A percentile compares a stretch with the other conserved stretches of the same genome.
phyloP scores from a whole-genome alignment of 805 yeast genomes.

The Candida jianshihensis region DNA sequence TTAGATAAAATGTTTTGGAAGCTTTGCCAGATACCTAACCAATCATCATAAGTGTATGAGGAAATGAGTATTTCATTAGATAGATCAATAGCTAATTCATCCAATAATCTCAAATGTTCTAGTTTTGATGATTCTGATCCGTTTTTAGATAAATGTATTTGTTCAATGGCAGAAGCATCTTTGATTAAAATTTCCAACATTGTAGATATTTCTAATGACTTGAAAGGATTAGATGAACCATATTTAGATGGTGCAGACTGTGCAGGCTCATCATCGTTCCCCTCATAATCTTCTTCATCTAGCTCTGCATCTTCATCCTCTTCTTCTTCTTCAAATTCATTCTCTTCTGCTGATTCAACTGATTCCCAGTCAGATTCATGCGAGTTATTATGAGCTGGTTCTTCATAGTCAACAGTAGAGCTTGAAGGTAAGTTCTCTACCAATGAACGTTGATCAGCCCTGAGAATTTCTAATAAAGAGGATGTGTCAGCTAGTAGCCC shows the following conservation, averaged over 20 bases:
- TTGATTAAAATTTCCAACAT: constrained; percentile 9
- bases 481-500: constrained; percentile 56
- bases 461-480: constrained; percentile 23
- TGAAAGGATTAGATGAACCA: constrained; percentile 3
- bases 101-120: constrained; percentile 24
- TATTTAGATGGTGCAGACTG: too few species aligned
- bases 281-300: constrained; percentile 1
- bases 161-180: constrained; percentile 23
- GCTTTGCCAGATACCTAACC: constrained; percentile 31
- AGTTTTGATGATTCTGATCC: constrained; percentile 18
- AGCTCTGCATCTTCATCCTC: constrained; percentile 15
- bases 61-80: constrained; percentile 4
- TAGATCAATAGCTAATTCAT: constrained; percentile 15
- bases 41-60: constrained; percentile 20
- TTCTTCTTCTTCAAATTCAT: constrained; percentile 9
- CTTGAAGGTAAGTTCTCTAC: constrained; percentile 10
- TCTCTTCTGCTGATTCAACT: constrained; percentile 1
- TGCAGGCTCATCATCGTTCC: background rate
- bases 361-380: constrained; percentile 12
- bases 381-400: too few species aligned
- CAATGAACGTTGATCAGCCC: constrained; percentile 10
- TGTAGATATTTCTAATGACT: constrained; percentile 1
- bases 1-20: constrained; percentile 30
- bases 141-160: constrained; percentile 21
- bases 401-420: too few species aligned